Evolutionary conservation across 768 basidiomycete species (phyloP).

Genomic region (Aureoboletus auriporus): DNA sequence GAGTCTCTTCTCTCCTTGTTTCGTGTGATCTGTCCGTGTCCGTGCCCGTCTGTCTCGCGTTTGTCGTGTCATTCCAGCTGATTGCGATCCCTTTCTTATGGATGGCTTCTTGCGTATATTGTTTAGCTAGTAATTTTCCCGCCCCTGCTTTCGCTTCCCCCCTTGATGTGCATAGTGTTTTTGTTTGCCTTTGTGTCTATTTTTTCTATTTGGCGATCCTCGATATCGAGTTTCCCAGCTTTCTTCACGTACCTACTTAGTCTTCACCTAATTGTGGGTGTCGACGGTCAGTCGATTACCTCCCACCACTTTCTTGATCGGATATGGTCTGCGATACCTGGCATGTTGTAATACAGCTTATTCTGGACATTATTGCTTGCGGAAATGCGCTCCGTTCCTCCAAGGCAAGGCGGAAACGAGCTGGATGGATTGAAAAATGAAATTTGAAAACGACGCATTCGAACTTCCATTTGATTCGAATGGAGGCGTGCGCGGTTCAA

Average conservation of each 20-base stretch:
- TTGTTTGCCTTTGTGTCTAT: background rate
- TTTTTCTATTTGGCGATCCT: constrained; percentile 1
- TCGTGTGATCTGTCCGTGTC: constrained; percentile 9
- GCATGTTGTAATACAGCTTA: constrained; percentile 34
- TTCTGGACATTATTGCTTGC: constrained; percentile 21
- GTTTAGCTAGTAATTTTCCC: constrained; percentile 13
- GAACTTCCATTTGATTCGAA: constrained; percentile 18
- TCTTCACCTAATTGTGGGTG: constrained; percentile 21
- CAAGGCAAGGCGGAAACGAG: background rate
- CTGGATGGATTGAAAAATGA: constrained; percentile 1
- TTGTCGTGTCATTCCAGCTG: constrained; percentile 2
- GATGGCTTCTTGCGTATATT: constrained; percentile 19
- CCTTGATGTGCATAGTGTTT: constrained; percentile 23
- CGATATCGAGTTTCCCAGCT: constrained; percentile 11
- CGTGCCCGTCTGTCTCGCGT: constrained; percentile 1
- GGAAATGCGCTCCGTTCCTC: background rate
- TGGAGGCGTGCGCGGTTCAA: background rate
- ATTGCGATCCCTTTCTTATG: constrained; percentile 8
- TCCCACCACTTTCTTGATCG: constrained; percentile 21
- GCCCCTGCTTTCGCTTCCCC: constrained; percentile 1
- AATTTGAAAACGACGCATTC: constrained; percentile 5
- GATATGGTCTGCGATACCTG: constrained; percentile 34
- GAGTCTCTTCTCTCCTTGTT: constrained; percentile 4
- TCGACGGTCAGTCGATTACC: constrained; percentile 13
- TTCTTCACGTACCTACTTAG: constrained; percentile 22